Conservation (phyloP, 1,284 basidiomycete genomes). For the Tilletia indica region DNA sequence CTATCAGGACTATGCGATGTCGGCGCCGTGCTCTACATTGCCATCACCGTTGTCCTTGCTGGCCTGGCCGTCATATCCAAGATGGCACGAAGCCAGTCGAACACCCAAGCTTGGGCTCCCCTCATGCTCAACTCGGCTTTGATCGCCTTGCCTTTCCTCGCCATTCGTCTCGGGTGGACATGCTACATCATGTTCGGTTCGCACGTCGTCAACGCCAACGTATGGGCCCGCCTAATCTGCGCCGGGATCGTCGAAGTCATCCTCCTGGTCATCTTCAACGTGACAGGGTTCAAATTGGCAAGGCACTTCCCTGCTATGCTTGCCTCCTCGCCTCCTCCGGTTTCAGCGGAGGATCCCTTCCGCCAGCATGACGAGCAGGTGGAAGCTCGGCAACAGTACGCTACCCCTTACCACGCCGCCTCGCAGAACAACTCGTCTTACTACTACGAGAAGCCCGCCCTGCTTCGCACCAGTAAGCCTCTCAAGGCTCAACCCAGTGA, state of each 20-base stretch:
- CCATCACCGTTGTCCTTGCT: constrained; percentile 9
- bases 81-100: neutral
- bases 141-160: constrained; percentile 20
- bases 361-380: no score
- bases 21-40: constrained; percentile 25
- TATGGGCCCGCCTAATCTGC: constrained; percentile 10
- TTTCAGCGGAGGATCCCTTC: no score
- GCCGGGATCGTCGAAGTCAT: constrained; percentile 1
- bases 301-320: neutral
- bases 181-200: constrained; percentile 19
- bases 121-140: constrained; percentile 5
- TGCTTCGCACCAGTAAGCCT: no score
- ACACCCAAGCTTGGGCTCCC: neutral
- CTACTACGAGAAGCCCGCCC: no score
- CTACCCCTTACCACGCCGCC: no score
- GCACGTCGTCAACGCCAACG: neutral
- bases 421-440: no score
- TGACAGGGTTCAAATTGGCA: neutral
- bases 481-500: no score
- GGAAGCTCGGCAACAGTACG: no score
- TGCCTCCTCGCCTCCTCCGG: neutral
- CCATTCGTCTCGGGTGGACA: constrained; percentile 21
- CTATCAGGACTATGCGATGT: constrained; percentile 21
- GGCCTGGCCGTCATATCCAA: neutral
- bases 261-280: constrained; percentile 9